phyloP scores from a whole-genome alignment of 225 moss, liverwort and hornwort genomes.

The Lunularia cruciata region DNA sequence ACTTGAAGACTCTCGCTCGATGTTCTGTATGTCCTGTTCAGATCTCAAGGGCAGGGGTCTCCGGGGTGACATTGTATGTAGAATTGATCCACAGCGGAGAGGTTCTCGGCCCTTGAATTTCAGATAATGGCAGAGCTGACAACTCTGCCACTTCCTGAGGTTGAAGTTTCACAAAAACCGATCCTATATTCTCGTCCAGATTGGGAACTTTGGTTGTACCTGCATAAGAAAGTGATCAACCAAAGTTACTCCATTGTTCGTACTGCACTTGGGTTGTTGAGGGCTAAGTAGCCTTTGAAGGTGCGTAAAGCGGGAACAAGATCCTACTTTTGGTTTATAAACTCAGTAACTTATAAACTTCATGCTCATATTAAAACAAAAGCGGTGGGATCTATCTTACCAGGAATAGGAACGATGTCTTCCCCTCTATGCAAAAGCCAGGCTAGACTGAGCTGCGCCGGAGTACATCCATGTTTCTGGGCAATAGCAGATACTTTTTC shows the following conservation, averaged over 20 bases:
- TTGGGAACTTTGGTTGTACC: slow-evolving; percentile 47
- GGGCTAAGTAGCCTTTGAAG: too few species aligned
- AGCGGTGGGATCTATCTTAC: too few species aligned
- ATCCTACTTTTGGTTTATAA: too few species aligned
- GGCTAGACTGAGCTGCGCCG: slow-evolving; percentile 62
- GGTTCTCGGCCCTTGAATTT: slow-evolving; percentile 34
- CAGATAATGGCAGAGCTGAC: slow-evolving; percentile 44
- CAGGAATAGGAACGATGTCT: slow-evolving; percentile 65
- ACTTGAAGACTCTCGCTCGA: too few species aligned
- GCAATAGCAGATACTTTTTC: slow-evolving; percentile 51
- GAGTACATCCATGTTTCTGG: slow-evolving; percentile 50
- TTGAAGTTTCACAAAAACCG: slow-evolving; percentile 37
- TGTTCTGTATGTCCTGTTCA: too few species aligned
- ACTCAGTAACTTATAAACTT: too few species aligned
- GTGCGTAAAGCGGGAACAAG: too few species aligned
- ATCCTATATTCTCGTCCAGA: slow-evolving; percentile 46
- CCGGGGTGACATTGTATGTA: not conserved
- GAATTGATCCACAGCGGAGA: not conserved
- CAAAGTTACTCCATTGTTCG: not conserved
- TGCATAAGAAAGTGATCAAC: not conserved
- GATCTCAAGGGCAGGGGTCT: not conserved
- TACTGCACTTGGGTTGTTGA: not conserved
- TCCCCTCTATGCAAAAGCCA: slow-evolving; percentile 64
- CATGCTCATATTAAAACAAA: too few species aligned
- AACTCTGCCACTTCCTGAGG: slow-evolving; percentile 35